Percentiles rank a stretch among this genome's conserved stretches.
Evolutionary conservation across 768 basidiomycete species (phyloP).

Genomic region (Boletus fagicola): DNA sequence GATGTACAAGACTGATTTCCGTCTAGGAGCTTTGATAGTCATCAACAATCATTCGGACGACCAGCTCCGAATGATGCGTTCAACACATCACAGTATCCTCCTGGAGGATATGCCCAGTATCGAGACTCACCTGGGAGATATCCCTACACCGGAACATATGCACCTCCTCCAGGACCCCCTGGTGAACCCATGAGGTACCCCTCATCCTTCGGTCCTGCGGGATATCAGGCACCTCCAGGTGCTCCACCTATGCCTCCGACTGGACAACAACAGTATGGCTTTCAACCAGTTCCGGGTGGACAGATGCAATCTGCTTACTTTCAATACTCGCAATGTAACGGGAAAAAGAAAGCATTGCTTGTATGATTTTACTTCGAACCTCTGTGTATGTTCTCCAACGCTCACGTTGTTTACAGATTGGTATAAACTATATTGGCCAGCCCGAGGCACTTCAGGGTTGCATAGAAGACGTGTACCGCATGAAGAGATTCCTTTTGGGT

Average conservation of each 20-base stretch:
- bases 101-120: conserved; percentile 25
- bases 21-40: not conserved
- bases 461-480: conserved; percentile 87
- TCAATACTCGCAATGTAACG: conserved; percentile 87
- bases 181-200: conserved; percentile 1
- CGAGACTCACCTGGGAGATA: conserved; percentile 6
- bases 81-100: conserved; percentile 1
- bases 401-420: conserved; percentile 52
- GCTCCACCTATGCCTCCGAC: conserved; percentile 55
- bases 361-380: conserved; percentile 42
- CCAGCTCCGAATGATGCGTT: not conserved
- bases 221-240: conserved; percentile 20
- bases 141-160: conserved; percentile 13
- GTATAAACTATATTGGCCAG: conserved; percentile 82
- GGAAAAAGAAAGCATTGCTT: conserved; percentile 84
- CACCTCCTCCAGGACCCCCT: conserved; percentile 19
- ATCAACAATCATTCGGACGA: not conserved
- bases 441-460: conserved; percentile 74
- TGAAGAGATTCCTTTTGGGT: conserved; percentile 75
- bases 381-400: not conserved
- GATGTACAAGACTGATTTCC: not conserved
- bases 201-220: not conserved
- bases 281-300: conserved; percentile 49
- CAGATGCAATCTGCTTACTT: conserved; percentile 61
- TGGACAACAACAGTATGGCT: conserved; percentile 61